Evolutionary conservation across 1,284 basidiomycete genomes (phyloP), one percentile per base, ranked within the genome.

Genomic region (Mycosarcoma mackinlayi): DNA sequence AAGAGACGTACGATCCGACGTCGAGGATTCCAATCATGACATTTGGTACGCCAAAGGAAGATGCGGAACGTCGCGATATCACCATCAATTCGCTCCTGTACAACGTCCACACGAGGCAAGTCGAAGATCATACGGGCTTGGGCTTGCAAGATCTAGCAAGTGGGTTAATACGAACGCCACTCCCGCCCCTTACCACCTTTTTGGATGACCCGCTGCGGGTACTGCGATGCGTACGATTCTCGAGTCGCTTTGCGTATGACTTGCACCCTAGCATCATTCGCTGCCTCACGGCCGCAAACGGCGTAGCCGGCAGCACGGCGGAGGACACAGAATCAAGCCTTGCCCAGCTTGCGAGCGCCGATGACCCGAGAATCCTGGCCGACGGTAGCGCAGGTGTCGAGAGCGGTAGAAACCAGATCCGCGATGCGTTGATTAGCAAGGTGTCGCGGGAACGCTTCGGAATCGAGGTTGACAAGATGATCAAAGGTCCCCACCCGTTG

Each of bases 81-180:
- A 98, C 96, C 0, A 95, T 98, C 83, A 99, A 99, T 80, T 87
- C 96, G 0, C 84, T 99, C 13, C 98, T 98, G 84, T 98, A 94
- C 85, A 98, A 99, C 71, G 88, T 98, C 0, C 94, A 98, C 77
- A 89, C 91, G 1, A 86, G 89, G n/a, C 75, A 85, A 10, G 89
- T 99, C 1, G 96, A 99, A 82, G 96, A 99, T 83, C 88, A 88
- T 76, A 97, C 94, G 1, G 88, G 87, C 65, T 89, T 64, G 28
- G 96, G 96, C 9, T 84, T 98, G 27, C 83, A 88, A 13, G 96
- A 99, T 84, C 85, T 99, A 2, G 85, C 86, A n/a, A 84, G 86
- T 25, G 91, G 92, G 1, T 85, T 93, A 33, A 90, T 98, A 40
- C 87, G 96, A 14, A 98, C 96, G 1, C 96, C 96, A 0, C 84